Evolutionary conservation across 371 early-diverging fungal genomes (phyloP).

Genomic region (Blyttiomyces sp.): DNA sequence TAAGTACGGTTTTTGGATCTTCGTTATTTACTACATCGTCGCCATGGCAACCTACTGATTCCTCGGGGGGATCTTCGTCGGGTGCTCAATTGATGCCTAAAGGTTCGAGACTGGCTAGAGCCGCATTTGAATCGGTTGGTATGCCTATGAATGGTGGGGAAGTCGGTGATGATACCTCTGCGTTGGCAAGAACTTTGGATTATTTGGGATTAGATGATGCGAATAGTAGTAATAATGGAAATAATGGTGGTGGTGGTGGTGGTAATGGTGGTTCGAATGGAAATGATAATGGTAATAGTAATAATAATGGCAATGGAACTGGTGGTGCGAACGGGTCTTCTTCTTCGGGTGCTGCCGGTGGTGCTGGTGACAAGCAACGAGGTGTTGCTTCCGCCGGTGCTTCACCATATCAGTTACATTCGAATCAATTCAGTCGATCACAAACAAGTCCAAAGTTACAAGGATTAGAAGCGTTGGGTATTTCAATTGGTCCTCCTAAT

Average conservation of each 20-base stretch:
- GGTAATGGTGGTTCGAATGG: background rate
- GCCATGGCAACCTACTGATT: slow-evolving; percentile 48
- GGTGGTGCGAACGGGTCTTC: background rate
- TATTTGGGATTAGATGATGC: background rate
- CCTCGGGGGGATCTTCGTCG: slow-evolving; percentile 2
- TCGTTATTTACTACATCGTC: slow-evolving; percentile 62
- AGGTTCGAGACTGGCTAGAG: background rate
- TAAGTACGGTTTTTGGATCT: slow-evolving; percentile 59
- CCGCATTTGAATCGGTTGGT: background rate
- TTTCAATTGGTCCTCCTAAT: slow-evolving; percentile 25
- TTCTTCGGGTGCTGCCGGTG: slow-evolving; percentile 13
- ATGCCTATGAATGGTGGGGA: background rate
- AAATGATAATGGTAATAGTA: background rate
- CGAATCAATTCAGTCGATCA: background rate
- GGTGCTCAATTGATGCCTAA: background rate
- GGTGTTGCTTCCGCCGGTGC: too few species aligned
- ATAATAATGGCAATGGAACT: background rate
- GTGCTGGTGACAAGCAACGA: slow-evolving; percentile 25
- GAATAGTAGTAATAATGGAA: background rate
- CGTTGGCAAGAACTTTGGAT: background rate
- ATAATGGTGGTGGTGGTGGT: background rate
- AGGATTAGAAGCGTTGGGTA: background rate
- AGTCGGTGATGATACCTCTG: background rate
- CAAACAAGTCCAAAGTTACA: background rate
- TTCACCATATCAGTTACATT: too few species aligned